Evolutionary conservation across 1,139 yeast genomes (phyloP).

Genomic region (Arxiozyma slooffiae): DNA sequence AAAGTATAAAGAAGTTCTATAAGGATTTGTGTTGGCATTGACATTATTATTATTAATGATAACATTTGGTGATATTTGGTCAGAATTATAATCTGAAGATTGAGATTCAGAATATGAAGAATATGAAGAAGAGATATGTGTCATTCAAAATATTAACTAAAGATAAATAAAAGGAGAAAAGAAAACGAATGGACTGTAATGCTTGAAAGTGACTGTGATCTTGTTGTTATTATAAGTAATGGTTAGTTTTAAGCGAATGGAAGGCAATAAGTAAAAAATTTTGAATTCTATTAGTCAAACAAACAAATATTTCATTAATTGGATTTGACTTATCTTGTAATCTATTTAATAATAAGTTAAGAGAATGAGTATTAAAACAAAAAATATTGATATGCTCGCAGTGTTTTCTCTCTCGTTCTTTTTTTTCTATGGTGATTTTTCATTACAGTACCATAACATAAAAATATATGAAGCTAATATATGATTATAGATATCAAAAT

Average conservation of each 20-base stretch:
- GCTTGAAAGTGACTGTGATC: neutral
- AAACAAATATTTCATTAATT: neutral
- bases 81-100: neutral
- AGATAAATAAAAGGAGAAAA: too few species aligned
- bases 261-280: too few species aligned
- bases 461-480: too few species aligned
- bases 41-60: neutral
- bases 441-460: too few species aligned
- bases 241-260: neutral
- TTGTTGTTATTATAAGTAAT: too few species aligned
- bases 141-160: neutral
- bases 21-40: neutral
- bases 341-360: too few species aligned
- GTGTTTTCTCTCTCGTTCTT: too few species aligned
- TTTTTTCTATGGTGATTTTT: too few species aligned
- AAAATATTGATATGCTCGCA: too few species aligned
- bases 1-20: neutral
- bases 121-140: neutral
- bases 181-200: neutral
- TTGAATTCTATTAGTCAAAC: neutral
- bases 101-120: neutral
- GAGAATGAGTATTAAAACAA: too few species aligned
- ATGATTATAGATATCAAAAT: too few species aligned
- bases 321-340: neutral
- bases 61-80: neutral